These are phyloP conservation scores for Scedosporium aurantiacum DNA, from an alignment of 2,329 filamentous ascomycete species.

Conservation along the genomic window DNA sequence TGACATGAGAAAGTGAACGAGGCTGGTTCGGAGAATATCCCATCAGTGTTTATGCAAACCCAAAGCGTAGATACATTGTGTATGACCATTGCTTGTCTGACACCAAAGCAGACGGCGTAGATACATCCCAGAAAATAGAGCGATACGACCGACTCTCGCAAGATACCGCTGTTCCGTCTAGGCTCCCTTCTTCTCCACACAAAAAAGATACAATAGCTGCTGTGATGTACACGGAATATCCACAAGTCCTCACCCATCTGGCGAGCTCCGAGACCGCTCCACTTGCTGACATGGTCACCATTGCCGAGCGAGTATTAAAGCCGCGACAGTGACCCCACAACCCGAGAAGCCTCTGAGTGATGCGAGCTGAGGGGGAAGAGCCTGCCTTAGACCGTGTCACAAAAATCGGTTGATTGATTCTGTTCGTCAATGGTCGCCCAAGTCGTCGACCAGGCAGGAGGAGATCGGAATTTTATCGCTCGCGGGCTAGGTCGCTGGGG, in stretches of 20 bases:
- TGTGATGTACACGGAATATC: background rate
- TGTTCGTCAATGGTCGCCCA: too few species aligned
- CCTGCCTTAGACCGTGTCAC: too few species aligned
- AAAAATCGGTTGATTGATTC: too few species aligned
- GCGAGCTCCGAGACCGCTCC: background rate
- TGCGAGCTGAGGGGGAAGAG: too few species aligned
- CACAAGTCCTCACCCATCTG: background rate
- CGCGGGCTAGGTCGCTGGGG: background rate
- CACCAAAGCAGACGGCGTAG: background rate
- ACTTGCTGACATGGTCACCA: background rate
- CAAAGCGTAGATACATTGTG: background rate
- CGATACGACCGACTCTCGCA: background rate
- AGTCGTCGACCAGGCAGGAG: too few species aligned
- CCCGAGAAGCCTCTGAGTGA: too few species aligned
- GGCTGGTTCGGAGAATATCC: background rate
- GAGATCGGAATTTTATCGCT: too few species aligned
- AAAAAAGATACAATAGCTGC: background rate
- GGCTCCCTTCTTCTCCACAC: background rate
- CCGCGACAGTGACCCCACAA: too few species aligned
- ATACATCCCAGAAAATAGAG: background rate
- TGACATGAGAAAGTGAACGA: background rate
- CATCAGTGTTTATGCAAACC: background rate
- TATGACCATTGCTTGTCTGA: background rate
- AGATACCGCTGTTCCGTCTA: background rate
- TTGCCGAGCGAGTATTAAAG: background rate